phyloP scores from a whole-genome alignment of 148 eudicot genomes.

The Chenopodium berlandieri region DNA sequence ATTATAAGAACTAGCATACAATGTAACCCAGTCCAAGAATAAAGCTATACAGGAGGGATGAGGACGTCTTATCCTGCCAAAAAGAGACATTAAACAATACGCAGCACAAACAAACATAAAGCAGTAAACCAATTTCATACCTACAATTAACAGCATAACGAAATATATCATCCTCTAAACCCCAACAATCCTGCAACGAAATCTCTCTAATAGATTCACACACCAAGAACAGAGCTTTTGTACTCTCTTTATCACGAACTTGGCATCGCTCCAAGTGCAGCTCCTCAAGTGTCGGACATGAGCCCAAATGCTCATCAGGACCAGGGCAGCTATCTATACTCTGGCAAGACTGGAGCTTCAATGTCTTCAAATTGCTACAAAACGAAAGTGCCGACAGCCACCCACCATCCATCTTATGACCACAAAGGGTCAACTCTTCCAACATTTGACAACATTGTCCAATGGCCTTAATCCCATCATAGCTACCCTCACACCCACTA shows the following conservation, averaged over 20 bases:
- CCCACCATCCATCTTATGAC: constrained; percentile 87
- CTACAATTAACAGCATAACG: constrained; percentile 63
- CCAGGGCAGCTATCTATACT: constrained; percentile 71
- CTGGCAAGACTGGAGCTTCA: constrained; percentile 64
- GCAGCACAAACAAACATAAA: background rate
- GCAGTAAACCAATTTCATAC: constrained; percentile 36
- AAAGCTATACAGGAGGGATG: background rate
- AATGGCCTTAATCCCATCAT: constrained; percentile 93
- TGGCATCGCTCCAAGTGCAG: constrained; percentile 71
- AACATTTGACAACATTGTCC: constrained; percentile 96
- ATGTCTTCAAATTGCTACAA: constrained; percentile 82
- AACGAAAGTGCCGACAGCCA: constrained; percentile 84
- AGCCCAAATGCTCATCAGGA: constrained; percentile 78
- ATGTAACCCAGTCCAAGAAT: background rate
- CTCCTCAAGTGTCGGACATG: constrained; percentile 69
- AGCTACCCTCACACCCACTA: constrained; percentile 92
- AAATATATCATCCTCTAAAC: constrained; percentile 67
- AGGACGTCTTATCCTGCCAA: constrained; percentile 1
- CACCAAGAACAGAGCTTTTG: constrained; percentile 68
- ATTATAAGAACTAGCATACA: background rate
- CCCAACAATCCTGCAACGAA: constrained; percentile 85
- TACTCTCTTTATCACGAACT: constrained; percentile 57
- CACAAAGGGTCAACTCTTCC: constrained; percentile 71
- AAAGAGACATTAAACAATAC: background rate
- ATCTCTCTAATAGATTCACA: constrained; percentile 64